A percentile compares a stretch with the other conserved stretches of the same genome.
Conservation (phyloP, 1,284 basidiomycete genomes). For the Sanghuangporus baumii region DNA sequence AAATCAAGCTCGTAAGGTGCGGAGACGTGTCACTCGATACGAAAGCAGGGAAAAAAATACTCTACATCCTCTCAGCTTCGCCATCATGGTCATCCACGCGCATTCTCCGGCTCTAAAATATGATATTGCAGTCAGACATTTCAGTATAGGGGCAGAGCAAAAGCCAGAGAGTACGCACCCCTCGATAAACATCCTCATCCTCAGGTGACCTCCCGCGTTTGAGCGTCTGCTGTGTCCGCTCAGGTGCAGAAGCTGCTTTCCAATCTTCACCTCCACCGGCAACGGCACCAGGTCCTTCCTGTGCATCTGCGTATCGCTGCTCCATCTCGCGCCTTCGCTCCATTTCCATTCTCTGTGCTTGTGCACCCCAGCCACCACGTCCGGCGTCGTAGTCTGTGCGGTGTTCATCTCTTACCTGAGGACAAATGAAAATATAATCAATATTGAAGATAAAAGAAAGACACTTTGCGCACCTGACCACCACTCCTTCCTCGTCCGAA, state of each 20-base stretch:
- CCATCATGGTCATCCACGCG: slow-evolving; percentile 50
- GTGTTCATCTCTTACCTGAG: slow-evolving; percentile 82
- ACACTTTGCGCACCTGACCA: slow-evolving; percentile 62
- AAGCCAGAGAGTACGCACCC: slow-evolving; percentile 37
- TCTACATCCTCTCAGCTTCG: slow-evolving; percentile 63
- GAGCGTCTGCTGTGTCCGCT: slow-evolving; percentile 30
- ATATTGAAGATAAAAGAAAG: background rate
- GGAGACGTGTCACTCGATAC: background rate
- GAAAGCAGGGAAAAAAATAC: slow-evolving; percentile 1
- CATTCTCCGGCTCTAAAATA: slow-evolving; percentile 42
- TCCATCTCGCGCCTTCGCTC: slow-evolving; percentile 76
- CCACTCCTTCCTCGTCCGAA: slow-evolving; percentile 97
- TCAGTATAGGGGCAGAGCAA: slow-evolving; percentile 5
- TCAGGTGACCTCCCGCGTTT: slow-evolving; percentile 69
- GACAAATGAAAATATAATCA: background rate
- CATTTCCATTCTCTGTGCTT: slow-evolving; percentile 72
- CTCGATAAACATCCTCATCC: slow-evolving; percentile 53
- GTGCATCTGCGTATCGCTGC: slow-evolving; percentile 84
- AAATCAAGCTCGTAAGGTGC: background rate
- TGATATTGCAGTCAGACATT: background rate
- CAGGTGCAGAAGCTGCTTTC: slow-evolving; percentile 48
- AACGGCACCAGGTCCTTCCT: slow-evolving; percentile 73
- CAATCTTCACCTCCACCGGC: slow-evolving; percentile 83
- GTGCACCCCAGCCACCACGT: slow-evolving; percentile 93
- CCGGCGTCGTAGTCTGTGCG: slow-evolving; percentile 96